These are phyloP conservation scores for Delphinella strobiligena DNA, from an alignment of 2,329 filamentous ascomycete genomes.

Conservation along the genomic window DNA sequence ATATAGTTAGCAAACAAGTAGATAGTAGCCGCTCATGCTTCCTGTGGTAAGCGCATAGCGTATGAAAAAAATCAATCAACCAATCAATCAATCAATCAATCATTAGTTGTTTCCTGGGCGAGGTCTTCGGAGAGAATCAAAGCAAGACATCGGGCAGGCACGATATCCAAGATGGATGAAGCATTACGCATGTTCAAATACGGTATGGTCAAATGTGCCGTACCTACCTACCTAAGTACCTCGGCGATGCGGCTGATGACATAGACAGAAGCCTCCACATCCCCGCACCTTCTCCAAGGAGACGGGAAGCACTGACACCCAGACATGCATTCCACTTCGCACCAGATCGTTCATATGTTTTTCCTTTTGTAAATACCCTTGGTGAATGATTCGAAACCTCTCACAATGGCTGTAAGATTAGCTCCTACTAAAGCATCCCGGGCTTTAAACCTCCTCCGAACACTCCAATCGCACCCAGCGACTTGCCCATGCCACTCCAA, in stretches of 20 bases:
- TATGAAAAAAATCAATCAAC: too few species aligned
- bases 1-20: too few species aligned
- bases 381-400: neutral
- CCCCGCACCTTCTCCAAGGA: neutral
- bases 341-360: neutral
- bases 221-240: too few species aligned
- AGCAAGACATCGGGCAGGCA: too few species aligned
- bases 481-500: slow-evolving; percentile 90
- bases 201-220: too few species aligned
- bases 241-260: neutral
- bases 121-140: too few species aligned
- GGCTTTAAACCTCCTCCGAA: slow-evolving; percentile 64
- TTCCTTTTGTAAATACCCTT: neutral
- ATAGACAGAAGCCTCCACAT: neutral
- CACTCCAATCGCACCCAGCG: slow-evolving; percentile 82
- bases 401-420: slow-evolving; percentile 24
- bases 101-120: too few species aligned
- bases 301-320: neutral
- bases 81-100: too few species aligned
- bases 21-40: too few species aligned
- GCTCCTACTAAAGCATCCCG: slow-evolving; percentile 40
- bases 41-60: too few species aligned
- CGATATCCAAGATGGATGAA: too few species aligned
- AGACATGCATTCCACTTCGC: neutral
- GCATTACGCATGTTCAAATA: too few species aligned